Percentiles rank a stretch among this genome's conserved stretches.
These are phyloP conservation scores for Pittosporum tobira DNA, from an alignment of 129 eudicot genomes.

Conservation along the genomic window DNA sequence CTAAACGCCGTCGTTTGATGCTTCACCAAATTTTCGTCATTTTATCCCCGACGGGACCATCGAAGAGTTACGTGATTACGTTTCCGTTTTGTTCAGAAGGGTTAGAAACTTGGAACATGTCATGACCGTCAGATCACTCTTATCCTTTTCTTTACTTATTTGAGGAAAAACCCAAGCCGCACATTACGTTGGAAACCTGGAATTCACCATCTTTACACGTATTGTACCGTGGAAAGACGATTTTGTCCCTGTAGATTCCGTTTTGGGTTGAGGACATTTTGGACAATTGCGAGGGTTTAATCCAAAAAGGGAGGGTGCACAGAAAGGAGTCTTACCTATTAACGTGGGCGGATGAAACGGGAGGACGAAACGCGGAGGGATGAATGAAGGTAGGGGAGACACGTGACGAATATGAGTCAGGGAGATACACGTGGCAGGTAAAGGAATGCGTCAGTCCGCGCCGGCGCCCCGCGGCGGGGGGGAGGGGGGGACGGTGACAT, in stretches of 20 bases:
- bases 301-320: background rate
- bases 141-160: slow-evolving; percentile 1
- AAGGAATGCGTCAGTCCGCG: background rate
- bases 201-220: slow-evolving; percentile 24
- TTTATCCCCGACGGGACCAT: slow-evolving; percentile 11
- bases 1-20: slow-evolving; percentile 44
- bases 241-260: background rate
- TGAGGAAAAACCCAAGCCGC: slow-evolving; percentile 6
- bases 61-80: background rate
- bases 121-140: background rate
- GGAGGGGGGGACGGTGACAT: background rate
- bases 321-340: no score
- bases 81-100: slow-evolving; percentile 15
- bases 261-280: slow-evolving; percentile 4
- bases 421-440: slow-evolving; percentile 1
- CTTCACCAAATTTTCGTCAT: slow-evolving; percentile 3
- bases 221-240: slow-evolving; percentile 5
- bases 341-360: background rate
- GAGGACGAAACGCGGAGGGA: background rate
- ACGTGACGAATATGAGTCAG: background rate
- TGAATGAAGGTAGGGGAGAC: background rate
- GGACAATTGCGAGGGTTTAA: background rate
- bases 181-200: slow-evolving; percentile 1
- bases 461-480: slow-evolving; percentile 13
- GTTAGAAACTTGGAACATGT: no score